These are phyloP conservation scores for Tubosaeta sp. DNA, from an alignment of 768 basidiomycete genomes.

Conservation along the genomic window DNA sequence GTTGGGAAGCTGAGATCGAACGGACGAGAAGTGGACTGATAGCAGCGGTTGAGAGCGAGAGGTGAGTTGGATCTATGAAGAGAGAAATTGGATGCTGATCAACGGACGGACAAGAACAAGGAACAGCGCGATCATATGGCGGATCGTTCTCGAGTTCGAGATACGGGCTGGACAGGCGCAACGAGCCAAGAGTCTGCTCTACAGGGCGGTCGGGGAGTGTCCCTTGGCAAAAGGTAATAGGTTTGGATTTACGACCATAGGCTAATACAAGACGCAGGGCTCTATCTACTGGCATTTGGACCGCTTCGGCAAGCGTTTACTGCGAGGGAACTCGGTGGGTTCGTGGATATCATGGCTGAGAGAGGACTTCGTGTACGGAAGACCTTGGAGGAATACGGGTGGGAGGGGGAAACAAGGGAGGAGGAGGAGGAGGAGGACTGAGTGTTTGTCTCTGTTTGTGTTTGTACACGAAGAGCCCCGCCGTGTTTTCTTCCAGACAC, in stretches of 20 bases:
- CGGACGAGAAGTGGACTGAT: conserved; percentile 61
- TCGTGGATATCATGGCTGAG: conserved; percentile 76
- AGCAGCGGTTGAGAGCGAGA: conserved; percentile 59
- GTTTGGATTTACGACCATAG: not conserved
- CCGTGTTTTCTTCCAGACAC: conserved; percentile 37
- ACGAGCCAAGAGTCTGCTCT: conserved; percentile 68
- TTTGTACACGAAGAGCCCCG: conserved; percentile 29
- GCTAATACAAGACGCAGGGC: conserved; percentile 39
- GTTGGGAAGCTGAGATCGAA: conserved; percentile 69
- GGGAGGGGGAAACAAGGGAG: conserved; percentile 12
- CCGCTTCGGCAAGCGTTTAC: conserved; percentile 62
- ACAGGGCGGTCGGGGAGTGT: conserved; percentile 70
- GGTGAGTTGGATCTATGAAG: conserved; percentile 40
- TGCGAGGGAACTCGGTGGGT: conserved; percentile 50
- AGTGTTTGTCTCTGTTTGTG: conserved; percentile 12
- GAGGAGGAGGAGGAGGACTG: conserved; percentile 54
- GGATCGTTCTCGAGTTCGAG: conserved; percentile 74
- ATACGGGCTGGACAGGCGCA: conserved; percentile 54
- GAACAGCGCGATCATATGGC: conserved; percentile 65
- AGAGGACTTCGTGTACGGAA: conserved; percentile 60
- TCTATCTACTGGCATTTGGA: conserved; percentile 77
- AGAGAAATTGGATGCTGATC: conserved; percentile 5
- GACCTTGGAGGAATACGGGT: conserved; percentile 49
- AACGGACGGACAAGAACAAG: conserved; percentile 46
- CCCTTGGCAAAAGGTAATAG: conserved; percentile 65